A percentile compares a stretch with the other conserved stretches of the same genome.
Evolutionary conservation across 2,329 filamentous ascomycete species (phyloP).

Genomic region (Beauveria rudraprayagi): DNA sequence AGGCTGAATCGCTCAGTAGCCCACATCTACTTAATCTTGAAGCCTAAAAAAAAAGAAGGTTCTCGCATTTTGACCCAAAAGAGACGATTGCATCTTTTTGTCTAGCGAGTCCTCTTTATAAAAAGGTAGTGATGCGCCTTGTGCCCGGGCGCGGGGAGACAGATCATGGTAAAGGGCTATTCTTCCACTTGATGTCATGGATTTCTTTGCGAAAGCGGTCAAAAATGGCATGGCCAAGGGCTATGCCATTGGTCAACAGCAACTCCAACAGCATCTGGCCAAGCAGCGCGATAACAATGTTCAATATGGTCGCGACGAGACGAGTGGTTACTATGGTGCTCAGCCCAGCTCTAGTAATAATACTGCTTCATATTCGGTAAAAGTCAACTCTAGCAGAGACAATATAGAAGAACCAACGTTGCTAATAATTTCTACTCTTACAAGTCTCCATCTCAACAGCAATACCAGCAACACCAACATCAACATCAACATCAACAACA

Average conservation of each 20-base stretch:
- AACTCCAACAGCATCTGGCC: slow-evolving; percentile 13
- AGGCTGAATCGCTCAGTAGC: not conserved
- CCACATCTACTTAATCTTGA: not conserved
- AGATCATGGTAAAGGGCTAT: too few relatives aligned
- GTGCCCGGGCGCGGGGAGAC: not conserved
- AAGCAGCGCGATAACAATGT: slow-evolving; percentile 7
- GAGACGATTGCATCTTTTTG: not conserved
- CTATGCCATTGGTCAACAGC: slow-evolving; percentile 14
- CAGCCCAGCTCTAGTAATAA: not conserved
- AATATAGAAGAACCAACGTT: not conserved
- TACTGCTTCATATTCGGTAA: not conserved
- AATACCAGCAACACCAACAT: not conserved
- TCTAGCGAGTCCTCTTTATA: not conserved
- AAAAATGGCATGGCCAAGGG: slow-evolving; percentile 14
- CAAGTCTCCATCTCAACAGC: not conserved
- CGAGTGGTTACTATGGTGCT: not conserved
- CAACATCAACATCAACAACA: not conserved
- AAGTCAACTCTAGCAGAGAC: not conserved
- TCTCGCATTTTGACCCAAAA: not conserved
- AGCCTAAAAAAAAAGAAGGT: not conserved
- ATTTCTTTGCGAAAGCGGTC: slow-evolving; percentile 12
- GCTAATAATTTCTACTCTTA: not conserved
- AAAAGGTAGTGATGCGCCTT: not conserved
- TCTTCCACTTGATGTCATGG: slow-evolving; percentile 7
- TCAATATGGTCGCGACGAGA: not conserved